These are phyloP conservation scores for Shiraia bambusicola DNA, from an alignment of 2,329 filamentous ascomycete species.

Conservation along the genomic window DNA sequence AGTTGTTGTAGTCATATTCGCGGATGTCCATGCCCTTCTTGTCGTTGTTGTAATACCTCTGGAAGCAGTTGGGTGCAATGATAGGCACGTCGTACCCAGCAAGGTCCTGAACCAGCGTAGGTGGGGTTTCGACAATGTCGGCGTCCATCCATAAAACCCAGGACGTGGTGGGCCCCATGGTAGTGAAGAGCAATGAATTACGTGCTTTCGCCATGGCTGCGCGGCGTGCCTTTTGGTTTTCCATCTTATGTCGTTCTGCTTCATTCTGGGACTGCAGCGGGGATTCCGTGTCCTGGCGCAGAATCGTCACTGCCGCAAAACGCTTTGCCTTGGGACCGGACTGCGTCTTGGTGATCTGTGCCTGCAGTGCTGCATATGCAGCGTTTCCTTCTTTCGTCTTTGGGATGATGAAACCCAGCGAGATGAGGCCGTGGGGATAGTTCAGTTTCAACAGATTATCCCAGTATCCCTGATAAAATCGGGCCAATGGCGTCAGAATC, in stretches of 20 bases:
- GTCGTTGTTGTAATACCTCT: constrained; percentile 71
- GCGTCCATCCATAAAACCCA: constrained; percentile 97
- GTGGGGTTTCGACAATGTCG: constrained; percentile 87
- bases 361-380: constrained; percentile 79
- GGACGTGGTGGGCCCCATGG: constrained; percentile 82
- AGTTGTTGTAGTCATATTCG: constrained; percentile 96
- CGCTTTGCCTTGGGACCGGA: constrained; percentile 76
- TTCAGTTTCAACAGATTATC: constrained; percentile 80
- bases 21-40: constrained; percentile 72
- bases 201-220: constrained; percentile 91
- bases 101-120: constrained; percentile 85
- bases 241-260: constrained; percentile 84
- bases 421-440: constrained; percentile 94
- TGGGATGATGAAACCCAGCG: constrained; percentile 91
- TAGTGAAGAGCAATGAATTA: constrained; percentile 94
- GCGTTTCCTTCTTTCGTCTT: constrained; percentile 90
- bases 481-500: constrained; percentile 87
- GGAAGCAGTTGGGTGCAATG: constrained; percentile 93
- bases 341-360: constrained; percentile 82
- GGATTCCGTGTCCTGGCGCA: constrained; percentile 91
- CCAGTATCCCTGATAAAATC: constrained; percentile 96
- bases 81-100: constrained; percentile 85
- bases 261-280: constrained; percentile 80
- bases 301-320: constrained; percentile 90
- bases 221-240: constrained; percentile 82